These are phyloP conservation scores for Urtica urens DNA, from an alignment of 306 rosid species.

Conservation along the genomic window DNA sequence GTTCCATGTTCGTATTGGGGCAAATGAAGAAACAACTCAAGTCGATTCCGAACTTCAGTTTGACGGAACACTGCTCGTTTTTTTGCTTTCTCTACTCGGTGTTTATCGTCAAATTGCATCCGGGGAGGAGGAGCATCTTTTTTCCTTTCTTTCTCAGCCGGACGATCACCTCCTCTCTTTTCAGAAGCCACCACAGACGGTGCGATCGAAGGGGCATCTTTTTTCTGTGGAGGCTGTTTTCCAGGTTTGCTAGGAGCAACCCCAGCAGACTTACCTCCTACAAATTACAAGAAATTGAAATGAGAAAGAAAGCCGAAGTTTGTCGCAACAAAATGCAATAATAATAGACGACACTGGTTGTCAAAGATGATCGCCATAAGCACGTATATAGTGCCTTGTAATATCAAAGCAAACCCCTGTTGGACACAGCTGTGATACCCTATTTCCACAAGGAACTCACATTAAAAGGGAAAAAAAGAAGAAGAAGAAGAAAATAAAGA, in stretches of 20 bases:
- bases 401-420: no score
- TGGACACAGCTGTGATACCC: no score
- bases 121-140: slow-evolving; percentile 75
- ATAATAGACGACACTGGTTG: no score
- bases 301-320: no score
- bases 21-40: slow-evolving; percentile 77
- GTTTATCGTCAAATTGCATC: slow-evolving; percentile 74
- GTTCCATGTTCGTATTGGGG: slow-evolving; percentile 76
- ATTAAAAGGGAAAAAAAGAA: no score
- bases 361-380: no score
- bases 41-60: slow-evolving; percentile 72
- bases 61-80: slow-evolving; percentile 59
- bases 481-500: no score
- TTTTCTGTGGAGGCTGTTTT: slow-evolving; percentile 49
- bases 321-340: no score
- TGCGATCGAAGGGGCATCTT: slow-evolving; percentile 25
- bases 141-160: slow-evolving; percentile 66
- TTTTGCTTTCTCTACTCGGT: slow-evolving; percentile 64
- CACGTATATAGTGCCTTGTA: no score
- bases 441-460: no score
- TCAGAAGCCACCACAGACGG: slow-evolving; percentile 34
- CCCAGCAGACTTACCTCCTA: slow-evolving; percentile 30
- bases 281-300: no score
- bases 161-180: slow-evolving; percentile 50
- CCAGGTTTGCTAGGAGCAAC: slow-evolving; percentile 26